Conservation (phyloP, 495 filamentous ascomycete species). For the Daldinia grandis region DNA sequence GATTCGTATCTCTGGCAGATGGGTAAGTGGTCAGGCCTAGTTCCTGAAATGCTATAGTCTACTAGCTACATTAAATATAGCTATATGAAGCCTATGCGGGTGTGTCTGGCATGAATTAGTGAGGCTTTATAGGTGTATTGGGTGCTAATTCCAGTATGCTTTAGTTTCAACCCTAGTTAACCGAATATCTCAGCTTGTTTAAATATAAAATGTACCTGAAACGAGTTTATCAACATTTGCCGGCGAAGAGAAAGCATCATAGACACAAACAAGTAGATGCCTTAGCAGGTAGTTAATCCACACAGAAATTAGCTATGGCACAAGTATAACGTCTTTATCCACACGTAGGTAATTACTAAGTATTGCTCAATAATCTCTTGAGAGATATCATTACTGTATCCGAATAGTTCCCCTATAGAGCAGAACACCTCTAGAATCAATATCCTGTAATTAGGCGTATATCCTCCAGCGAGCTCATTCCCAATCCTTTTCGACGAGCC, state of each 20-base stretch:
- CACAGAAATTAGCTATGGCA: background rate
- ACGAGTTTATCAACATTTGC: background rate
- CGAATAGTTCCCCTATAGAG: background rate
- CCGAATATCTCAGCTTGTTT: too few relatives aligned
- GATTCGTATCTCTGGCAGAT: background rate
- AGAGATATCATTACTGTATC: background rate
- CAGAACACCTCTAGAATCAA: constrained; percentile 1
- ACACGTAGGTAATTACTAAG: background rate
- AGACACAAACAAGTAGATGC: background rate
- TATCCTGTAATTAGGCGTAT: background rate
- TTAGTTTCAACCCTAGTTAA: too few relatives aligned
- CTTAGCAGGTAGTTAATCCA: too few relatives aligned
- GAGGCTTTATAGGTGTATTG: too few relatives aligned
- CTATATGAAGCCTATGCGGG: background rate
- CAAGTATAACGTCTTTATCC: background rate
- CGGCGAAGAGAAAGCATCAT: background rate
- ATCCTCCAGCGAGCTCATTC: constrained; percentile 7
- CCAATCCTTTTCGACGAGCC: constrained; percentile 48
- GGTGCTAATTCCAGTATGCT: too few relatives aligned
- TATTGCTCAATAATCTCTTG: background rate
- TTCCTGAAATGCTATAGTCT: background rate
- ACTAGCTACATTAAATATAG: background rate
- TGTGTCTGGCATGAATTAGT: too few relatives aligned
- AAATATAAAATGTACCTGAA: too few relatives aligned
- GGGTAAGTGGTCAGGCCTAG: background rate